Conservation (phyloP, 2,329 filamentous ascomycete species). For the Pseudogymnoascus sp. region DNA sequence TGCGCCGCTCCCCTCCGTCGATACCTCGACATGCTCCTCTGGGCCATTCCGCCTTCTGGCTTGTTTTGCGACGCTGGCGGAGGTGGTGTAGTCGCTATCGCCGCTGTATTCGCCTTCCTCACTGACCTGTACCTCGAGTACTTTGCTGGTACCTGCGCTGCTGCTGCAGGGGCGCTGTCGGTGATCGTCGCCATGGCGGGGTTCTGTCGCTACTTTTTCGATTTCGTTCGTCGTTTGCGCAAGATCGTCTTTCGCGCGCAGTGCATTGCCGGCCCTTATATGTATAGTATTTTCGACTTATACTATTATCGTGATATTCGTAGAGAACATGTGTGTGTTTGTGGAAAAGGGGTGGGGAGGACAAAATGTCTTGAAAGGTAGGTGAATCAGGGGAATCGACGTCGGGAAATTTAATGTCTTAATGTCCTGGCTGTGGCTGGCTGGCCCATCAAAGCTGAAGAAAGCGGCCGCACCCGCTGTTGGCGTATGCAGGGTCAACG, state of each 20-base stretch:
- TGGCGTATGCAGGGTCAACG: neutral
- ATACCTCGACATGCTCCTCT: slow-evolving; percentile 33
- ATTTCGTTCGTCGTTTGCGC: neutral
- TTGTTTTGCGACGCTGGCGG: slow-evolving; percentile 17
- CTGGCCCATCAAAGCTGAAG: neutral
- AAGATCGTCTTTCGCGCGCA: neutral
- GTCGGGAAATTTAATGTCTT: neutral
- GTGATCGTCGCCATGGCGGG: slow-evolving; percentile 9
- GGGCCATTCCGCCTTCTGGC: slow-evolving; percentile 21
- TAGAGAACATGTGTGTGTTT: neutral
- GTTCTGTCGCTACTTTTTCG: neutral
- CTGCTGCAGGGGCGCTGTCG: neutral
- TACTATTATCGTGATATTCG: neutral
- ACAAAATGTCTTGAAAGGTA: neutral
- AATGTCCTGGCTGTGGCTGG: neutral
- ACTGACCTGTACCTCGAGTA: slow-evolving; percentile 53
- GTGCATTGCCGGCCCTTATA: neutral
- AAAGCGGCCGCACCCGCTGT: neutral
- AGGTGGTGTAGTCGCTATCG: slow-evolving; percentile 19
- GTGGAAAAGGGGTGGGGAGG: neutral
- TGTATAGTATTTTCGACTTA: neutral
- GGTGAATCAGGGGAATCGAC: neutral
- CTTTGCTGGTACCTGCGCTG: slow-evolving; percentile 29
- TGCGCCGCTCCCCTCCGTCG: slow-evolving; percentile 20
- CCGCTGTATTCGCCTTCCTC: slow-evolving; percentile 31